A percentile compares a stretch with the other conserved stretches of the same genome.
Conservation (phyloP, 306 rosid species). For the Quercus suber region DNA sequence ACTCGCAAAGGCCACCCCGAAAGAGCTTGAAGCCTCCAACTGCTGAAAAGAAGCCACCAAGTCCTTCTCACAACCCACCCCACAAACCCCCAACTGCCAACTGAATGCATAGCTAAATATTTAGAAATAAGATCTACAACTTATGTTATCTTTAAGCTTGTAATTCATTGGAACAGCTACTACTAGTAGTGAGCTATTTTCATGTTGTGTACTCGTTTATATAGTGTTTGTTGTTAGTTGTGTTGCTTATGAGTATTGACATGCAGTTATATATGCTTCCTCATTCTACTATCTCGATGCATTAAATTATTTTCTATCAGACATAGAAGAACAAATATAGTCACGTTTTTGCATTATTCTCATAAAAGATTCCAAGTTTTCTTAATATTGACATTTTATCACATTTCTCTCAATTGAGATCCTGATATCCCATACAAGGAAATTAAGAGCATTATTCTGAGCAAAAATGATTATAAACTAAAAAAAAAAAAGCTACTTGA, state of each 20-base stretch:
- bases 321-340: too few relatives aligned
- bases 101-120: background rate
- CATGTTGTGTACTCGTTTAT: background rate
- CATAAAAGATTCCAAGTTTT: too few relatives aligned
- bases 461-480: too few relatives aligned
- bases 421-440: too few relatives aligned
- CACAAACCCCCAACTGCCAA: background rate
- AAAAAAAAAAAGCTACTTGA: too few relatives aligned
- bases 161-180: background rate
- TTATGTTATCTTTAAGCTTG: background rate
- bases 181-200: background rate
- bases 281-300: too few relatives aligned
- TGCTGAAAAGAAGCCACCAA: background rate
- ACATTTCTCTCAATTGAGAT: too few relatives aligned
- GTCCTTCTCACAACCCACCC: background rate
- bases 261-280: background rate
- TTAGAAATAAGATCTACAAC: background rate
- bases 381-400: too few relatives aligned
- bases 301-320: too few relatives aligned
- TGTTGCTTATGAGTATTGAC: background rate
- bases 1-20: too few relatives aligned
- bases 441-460: too few relatives aligned
- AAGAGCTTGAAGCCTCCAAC: conserved; percentile 2
- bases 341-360: too few relatives aligned
- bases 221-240: background rate